Evolutionary conservation across 306 rosid species (phyloP).

Genomic region (Vigna reflexopilosa): DNA sequence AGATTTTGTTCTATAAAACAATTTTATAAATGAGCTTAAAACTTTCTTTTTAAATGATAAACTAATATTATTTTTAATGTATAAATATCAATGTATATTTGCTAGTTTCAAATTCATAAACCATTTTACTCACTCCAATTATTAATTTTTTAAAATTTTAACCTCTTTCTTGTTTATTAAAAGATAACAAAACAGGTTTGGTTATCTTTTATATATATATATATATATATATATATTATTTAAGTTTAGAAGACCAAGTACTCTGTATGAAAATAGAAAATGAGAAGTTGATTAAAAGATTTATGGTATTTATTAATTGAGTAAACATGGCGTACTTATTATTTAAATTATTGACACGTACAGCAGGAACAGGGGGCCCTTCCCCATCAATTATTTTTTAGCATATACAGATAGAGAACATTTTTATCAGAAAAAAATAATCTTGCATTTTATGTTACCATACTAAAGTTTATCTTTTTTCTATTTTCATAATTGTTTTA

Average conservation of each 20-base stretch:
- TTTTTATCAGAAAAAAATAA: background rate
- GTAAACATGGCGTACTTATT: background rate
- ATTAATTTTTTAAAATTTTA: too few relatives aligned
- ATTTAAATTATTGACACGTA: background rate
- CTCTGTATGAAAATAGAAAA: slow-evolving; percentile 7
- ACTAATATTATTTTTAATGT: background rate
- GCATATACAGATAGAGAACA: background rate
- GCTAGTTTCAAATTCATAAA: background rate
- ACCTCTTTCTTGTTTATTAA: too few relatives aligned
- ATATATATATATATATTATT: too few relatives aligned
- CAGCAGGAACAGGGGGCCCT: background rate
- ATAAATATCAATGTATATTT: background rate
- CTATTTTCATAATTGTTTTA: too few relatives aligned
- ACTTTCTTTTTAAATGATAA: background rate
- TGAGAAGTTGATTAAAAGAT: background rate
- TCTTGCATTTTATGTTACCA: background rate
- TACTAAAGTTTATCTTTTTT: too few relatives aligned
- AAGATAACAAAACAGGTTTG: too few relatives aligned
- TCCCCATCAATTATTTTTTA: background rate
- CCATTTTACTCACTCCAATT: too few relatives aligned
- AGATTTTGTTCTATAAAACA: background rate
- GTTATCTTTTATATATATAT: too few relatives aligned
- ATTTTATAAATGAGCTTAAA: background rate
- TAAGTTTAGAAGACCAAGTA: background rate
- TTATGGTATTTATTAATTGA: background rate